Evolutionary conservation across 352 stramenopile genomes (phyloP).

Genomic region (Phytophthora sp.): DNA sequence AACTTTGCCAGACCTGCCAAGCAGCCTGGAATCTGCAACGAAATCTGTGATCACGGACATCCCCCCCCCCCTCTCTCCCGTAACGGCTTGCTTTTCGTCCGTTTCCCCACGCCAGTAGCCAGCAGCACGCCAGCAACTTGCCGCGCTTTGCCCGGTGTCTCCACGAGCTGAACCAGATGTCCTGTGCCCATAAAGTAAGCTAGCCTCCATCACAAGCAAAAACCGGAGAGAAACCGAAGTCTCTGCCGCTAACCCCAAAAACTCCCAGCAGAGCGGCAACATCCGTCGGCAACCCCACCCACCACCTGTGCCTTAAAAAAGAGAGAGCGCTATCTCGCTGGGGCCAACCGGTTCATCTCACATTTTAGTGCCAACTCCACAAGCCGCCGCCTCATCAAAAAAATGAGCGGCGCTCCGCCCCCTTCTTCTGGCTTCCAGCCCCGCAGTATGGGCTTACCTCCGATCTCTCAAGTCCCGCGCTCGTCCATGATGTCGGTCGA

Average conservation of each 20-base stretch:
- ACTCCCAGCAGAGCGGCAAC: constrained; percentile 3
- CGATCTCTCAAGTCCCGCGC: constrained; percentile 41
- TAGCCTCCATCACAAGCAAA: constrained; percentile 10
- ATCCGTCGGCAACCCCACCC: constrained; percentile 9
- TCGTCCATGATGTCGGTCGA: constrained; percentile 66
- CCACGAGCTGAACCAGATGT: constrained; percentile 29
- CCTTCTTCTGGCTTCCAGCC: constrained; percentile 36
- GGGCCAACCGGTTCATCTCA: constrained; percentile 29
- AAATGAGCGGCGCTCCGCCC: constrained; percentile 33
- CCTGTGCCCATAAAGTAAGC: constrained; percentile 11
- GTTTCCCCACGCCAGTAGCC: constrained; percentile 13
- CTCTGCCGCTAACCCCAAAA: constrained; percentile 30
- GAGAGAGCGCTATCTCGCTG: neutral
- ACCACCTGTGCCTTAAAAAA: constrained; percentile 10
- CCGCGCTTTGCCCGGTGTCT: neutral
- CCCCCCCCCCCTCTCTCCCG: constrained; percentile 37
- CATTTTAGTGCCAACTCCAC: constrained; percentile 28
- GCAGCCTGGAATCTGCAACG: neutral
- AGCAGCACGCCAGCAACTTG: constrained; percentile 13
- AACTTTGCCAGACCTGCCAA: neutral
- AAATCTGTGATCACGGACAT: neutral
- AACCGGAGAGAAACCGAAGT: constrained; percentile 31
- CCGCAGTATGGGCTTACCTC: constrained; percentile 34
- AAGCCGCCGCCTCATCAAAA: constrained; percentile 22
- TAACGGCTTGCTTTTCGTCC: constrained; percentile 11